phyloP scores from a whole-genome alignment of 495 filamentous ascomycete genomes.

The Evansstolkia leycettana region DNA sequence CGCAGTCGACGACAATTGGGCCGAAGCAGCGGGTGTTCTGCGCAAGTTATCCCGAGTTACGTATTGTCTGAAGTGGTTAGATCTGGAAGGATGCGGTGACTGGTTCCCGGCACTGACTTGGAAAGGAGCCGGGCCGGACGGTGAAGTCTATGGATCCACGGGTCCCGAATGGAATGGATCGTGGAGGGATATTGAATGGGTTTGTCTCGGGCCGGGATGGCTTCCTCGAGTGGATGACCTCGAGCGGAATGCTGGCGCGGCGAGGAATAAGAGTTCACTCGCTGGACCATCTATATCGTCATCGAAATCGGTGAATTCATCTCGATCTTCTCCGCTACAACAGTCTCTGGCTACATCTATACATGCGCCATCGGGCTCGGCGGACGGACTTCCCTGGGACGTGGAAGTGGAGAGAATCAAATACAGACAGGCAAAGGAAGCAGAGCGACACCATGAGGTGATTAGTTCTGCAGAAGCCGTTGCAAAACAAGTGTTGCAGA shows the following conservation, averaged over 20 bases:
- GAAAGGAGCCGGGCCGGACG: conserved; percentile 20
- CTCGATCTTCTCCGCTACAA: too few species aligned
- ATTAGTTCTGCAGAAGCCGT: conserved; percentile 14
- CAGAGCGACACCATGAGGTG: conserved; percentile 12
- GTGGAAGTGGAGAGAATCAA: conserved; percentile 20
- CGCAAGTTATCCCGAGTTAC: conserved; percentile 52
- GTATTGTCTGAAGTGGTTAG: conserved; percentile 66
- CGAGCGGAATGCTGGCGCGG: too few species aligned
- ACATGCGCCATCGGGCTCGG: conserved; percentile 4
- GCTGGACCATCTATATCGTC: background rate
- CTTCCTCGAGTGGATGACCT: conserved; percentile 3
- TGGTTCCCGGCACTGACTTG: conserved; percentile 58
- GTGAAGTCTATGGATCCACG: conserved; percentile 11
- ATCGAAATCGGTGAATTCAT: too few species aligned
- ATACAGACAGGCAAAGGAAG: conserved; percentile 15
- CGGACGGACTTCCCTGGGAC: conserved; percentile 14
- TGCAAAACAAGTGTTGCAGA: conserved; percentile 13
- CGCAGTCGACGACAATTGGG: conserved; percentile 52
- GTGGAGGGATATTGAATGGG: conserved; percentile 37
- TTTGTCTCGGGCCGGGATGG: conserved; percentile 43
- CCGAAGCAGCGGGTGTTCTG: conserved; percentile 55
- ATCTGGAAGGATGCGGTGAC: conserved; percentile 62
- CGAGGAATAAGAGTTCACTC: too few species aligned
- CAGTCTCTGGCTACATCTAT: conserved; percentile 9
- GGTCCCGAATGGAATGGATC: conserved; percentile 39